A percentile compares a stretch with the other conserved stretches of the same genome.
Conservation (phyloP, 2,329 filamentous ascomycete genomes). For the Talaromyces sp. region DNA sequence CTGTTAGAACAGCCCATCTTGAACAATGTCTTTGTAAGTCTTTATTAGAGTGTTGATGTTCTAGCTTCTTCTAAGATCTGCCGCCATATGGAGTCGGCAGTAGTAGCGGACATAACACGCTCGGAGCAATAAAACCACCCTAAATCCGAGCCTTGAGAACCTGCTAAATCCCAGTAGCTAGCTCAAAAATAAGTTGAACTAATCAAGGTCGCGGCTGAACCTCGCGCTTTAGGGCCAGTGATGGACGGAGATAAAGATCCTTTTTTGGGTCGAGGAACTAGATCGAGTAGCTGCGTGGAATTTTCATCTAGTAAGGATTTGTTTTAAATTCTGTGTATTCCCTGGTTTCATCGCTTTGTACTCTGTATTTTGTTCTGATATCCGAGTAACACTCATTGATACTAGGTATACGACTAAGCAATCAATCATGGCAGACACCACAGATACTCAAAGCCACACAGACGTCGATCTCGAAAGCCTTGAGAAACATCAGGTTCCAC, state of each 20-base stretch:
- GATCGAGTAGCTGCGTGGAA: background rate
- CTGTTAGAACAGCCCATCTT: background rate
- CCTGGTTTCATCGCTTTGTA: background rate
- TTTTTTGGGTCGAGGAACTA: background rate
- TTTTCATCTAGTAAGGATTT: background rate
- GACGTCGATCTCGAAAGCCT: slow-evolving; percentile 11
- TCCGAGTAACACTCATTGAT: background rate
- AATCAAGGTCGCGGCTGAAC: too few relatives aligned
- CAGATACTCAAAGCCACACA: background rate
- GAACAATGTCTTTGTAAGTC: background rate
- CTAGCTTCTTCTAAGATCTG: too few relatives aligned
- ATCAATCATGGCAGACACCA: background rate
- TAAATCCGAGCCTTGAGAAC: background rate
- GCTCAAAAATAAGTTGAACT: too few relatives aligned
- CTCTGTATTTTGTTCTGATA: too few relatives aligned
- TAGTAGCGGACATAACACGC: background rate
- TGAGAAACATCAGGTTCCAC: background rate
- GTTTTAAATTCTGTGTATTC: background rate
- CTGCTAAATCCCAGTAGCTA: background rate
- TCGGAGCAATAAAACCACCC: background rate
- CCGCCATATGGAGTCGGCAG: too few relatives aligned
- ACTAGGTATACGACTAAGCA: background rate
- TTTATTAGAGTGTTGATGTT: too few relatives aligned
- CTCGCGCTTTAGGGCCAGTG: background rate
- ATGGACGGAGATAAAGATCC: background rate